Evolutionary conservation across 805 yeast genomes (phyloP), one percentile per base, ranked within the genome.

Genomic region (Blastobotrys parvus): DNA sequence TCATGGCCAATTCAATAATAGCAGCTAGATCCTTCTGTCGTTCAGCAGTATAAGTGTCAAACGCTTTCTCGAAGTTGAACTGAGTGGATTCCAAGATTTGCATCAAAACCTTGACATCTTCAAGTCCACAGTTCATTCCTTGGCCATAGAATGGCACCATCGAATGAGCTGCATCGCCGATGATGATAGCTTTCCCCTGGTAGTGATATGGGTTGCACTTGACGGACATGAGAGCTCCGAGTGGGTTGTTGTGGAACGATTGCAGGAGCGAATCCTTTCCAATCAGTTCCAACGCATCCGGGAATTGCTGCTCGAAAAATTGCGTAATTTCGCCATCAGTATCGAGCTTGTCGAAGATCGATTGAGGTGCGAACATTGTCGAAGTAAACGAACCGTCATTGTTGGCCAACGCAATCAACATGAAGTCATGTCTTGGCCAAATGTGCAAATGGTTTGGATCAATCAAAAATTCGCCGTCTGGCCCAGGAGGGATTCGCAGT

Each of bases 111-210:
- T 78, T 67, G 18, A 89, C 89, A 54, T 90, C 97, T 62, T 89
- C 97, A 60, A 89, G 82, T 1, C 97, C 97, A 58, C 95, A 85
- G 61, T 89, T 89, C 90, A 89, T 82, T 3, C 97, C 97, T 61
- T 89, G 97, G 7, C 97, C 97, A 58, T 88, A 89, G 61, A 89
- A 89, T n/a, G 97, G 97, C 4, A 89, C 97, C 95, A 88, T 89
- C 22, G 92, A 78, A 63, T 89, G 97, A 0, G 97, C 94, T 0
- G 97, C 95, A 60, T 89, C 97, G 4, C 97, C 97, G 22, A 89
- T 64, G 10, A 89, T 64, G 7, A 89, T 65, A 13, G 79, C 79
- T 45, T 74, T 73, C 38, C 78, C 83, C 34, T 69, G 60, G 37
- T 68, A 71, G 56, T 85, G 76, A 63, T 86, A 89, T 2, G 90